phyloP scores from a whole-genome alignment of 2,329 filamentous ascomycete genomes.

The Arthrobotrys musiformis region DNA sequence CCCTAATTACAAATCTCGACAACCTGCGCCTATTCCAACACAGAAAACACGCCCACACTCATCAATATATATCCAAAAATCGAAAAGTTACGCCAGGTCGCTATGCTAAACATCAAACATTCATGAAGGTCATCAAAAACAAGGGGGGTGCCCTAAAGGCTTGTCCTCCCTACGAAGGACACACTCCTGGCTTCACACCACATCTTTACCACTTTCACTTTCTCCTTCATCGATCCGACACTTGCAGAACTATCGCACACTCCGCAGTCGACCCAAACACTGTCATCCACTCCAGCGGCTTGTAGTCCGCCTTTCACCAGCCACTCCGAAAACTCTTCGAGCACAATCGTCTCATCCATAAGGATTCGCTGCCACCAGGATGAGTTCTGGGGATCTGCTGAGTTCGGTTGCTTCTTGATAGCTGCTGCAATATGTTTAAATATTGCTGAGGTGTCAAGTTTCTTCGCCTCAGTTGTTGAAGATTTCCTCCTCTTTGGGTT shows the following conservation, averaged over 20 bases:
- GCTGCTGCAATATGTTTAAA: slow-evolving; percentile 36
- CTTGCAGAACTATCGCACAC: slow-evolving; percentile 54
- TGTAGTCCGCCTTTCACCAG: slow-evolving; percentile 13
- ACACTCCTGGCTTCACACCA: slow-evolving; percentile 65
- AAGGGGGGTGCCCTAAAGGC: too few species aligned
- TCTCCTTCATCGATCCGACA: slow-evolving; percentile 62
- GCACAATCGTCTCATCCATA: slow-evolving; percentile 47
- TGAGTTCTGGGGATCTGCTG: background rate
- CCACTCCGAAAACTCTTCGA: slow-evolving; percentile 44
- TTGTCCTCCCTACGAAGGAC: slow-evolving; percentile 62
- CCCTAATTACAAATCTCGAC: too few species aligned
- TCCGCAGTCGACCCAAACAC: slow-evolving; percentile 30
- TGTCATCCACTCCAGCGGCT: background rate
- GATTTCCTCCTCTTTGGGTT: slow-evolving; percentile 38
- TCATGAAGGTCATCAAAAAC: background rate
- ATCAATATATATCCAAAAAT: background rate
- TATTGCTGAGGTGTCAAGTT: slow-evolving; percentile 8
- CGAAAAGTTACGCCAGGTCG: slow-evolving; percentile 13
- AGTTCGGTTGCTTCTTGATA: slow-evolving; percentile 33
- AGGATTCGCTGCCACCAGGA: slow-evolving; percentile 50
- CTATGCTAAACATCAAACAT: slow-evolving; percentile 8
- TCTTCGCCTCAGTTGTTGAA: background rate
- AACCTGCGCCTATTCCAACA: too few species aligned
- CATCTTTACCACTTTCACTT: slow-evolving; percentile 63
- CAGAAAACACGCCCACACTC: background rate